Conservation (phyloP, 75 land plant genomes). For the Pinus albicaulis region DNA sequence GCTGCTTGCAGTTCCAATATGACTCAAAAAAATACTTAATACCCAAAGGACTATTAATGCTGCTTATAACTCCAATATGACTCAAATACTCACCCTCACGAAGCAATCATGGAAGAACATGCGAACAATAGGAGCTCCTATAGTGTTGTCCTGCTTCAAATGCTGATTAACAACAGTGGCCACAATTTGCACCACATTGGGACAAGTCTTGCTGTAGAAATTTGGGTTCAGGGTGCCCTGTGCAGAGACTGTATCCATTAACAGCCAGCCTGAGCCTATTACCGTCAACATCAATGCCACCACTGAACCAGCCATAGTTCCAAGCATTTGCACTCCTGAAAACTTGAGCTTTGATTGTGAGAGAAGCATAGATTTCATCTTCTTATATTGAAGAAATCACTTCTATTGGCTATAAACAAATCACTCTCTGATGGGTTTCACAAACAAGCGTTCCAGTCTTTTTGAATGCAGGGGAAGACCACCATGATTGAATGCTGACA, state of each 20-base stretch:
- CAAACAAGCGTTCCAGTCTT: no score
- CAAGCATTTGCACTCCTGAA: no score
- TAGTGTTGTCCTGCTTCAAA: constrained; percentile 13
- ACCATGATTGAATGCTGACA: no score
- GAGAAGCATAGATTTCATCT: no score
- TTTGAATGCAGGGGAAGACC: no score
- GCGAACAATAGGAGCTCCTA: constrained; percentile 28
- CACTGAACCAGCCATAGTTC: no score
- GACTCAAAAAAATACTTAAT: constrained; percentile 2
- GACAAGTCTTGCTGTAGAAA: constrained; percentile 27
- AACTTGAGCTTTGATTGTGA: no score
- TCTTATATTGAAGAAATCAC: no score
- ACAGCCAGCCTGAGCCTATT: no score
- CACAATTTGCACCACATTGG: constrained; percentile 23
- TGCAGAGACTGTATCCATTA: not conserved
- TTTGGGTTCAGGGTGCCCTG: not conserved
- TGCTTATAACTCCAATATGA: not conserved
- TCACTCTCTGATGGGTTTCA: no score
- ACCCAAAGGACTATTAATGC: not conserved
- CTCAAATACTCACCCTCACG: constrained; percentile 13
- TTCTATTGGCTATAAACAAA: no score
- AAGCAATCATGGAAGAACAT: constrained; percentile 33
- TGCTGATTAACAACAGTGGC: constrained; percentile 14
- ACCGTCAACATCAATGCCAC: no score
- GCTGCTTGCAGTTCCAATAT: not conserved